Conservation (phyloP, 1,284 basidiomycete genomes). For the Omphalotus olearius region DNA sequence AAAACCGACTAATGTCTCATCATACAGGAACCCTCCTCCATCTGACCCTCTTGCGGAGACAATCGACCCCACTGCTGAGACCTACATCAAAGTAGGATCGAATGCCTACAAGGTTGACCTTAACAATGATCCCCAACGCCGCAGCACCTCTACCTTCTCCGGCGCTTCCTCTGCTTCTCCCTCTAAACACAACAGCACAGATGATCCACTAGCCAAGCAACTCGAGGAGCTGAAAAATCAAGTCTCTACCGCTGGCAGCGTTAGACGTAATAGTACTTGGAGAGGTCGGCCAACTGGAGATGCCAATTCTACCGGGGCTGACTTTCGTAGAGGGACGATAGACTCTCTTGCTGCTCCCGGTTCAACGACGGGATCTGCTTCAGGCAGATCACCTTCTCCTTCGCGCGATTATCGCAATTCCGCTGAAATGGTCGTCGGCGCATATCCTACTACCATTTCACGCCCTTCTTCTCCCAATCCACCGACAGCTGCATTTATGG, state of each 20-base stretch:
- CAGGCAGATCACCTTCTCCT: slow-evolving; percentile 20
- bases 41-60: slow-evolving; percentile 50
- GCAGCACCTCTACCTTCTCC: slow-evolving; percentile 30
- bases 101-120: slow-evolving; percentile 66
- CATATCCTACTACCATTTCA: slow-evolving; percentile 49
- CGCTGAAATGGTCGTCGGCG: slow-evolving; percentile 75
- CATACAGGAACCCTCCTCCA: slow-evolving; percentile 18
- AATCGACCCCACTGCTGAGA: slow-evolving; percentile 54
- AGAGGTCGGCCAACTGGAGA: slow-evolving; percentile 15
- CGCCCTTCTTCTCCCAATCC: slow-evolving; percentile 64
- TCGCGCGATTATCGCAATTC: slow-evolving; percentile 54
- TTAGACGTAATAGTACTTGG: slow-evolving; percentile 34
- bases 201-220: slow-evolving; percentile 74
- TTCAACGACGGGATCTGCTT: slow-evolving; percentile 16
- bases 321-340: slow-evolving; percentile 17
- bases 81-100: slow-evolving; percentile 64
- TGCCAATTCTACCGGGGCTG: not conserved
- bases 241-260: slow-evolving; percentile 34
- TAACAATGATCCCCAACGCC: slow-evolving; percentile 53
- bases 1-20: slow-evolving; percentile 19
- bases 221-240: slow-evolving; percentile 51
- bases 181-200: slow-evolving; percentile 12
- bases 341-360: slow-evolving; percentile 23
- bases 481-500: slow-evolving; percentile 74
- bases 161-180: slow-evolving; percentile 10